A percentile compares a stretch with the other conserved stretches of the same genome.
Evolutionary conservation across 225 moss, liverwort and hornwort species (phyloP).

Genomic region (Climacium dendroides): DNA sequence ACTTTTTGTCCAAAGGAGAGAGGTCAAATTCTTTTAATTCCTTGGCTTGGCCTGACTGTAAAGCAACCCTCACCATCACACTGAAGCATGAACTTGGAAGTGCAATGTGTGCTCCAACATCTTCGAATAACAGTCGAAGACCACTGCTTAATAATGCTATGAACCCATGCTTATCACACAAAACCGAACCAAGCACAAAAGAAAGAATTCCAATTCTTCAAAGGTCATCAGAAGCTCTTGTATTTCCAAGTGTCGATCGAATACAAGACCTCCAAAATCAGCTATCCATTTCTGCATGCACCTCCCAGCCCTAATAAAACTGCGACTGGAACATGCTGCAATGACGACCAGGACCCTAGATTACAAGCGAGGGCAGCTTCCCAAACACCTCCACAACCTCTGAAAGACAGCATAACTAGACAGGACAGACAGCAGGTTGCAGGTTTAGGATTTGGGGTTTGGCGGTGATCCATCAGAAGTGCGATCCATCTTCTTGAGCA

Average conservation of each 20-base stretch:
- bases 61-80: not conserved
- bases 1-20: not conserved
- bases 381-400: not conserved
- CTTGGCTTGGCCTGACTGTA: not conserved
- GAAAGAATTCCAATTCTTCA: not conserved
- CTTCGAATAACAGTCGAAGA: not conserved
- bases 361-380: not conserved
- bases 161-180: not conserved
- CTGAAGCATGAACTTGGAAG: not conserved
- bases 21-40: not conserved
- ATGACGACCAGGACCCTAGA: not conserved
- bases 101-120: not conserved
- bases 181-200: not conserved
- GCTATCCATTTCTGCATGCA: not conserved
- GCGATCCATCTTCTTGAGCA: constrained; percentile 31
- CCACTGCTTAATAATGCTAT: too few species aligned
- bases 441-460: not conserved
- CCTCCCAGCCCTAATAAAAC: not conserved
- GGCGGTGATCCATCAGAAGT: not conserved
- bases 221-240: not conserved
- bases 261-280: not conserved
- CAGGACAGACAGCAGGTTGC: not conserved
- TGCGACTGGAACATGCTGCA: not conserved
- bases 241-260: not conserved
- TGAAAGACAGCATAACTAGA: not conserved